phyloP scores from a whole-genome alignment of 768 basidiomycete species.

The Tephrocybe sp. region DNA sequence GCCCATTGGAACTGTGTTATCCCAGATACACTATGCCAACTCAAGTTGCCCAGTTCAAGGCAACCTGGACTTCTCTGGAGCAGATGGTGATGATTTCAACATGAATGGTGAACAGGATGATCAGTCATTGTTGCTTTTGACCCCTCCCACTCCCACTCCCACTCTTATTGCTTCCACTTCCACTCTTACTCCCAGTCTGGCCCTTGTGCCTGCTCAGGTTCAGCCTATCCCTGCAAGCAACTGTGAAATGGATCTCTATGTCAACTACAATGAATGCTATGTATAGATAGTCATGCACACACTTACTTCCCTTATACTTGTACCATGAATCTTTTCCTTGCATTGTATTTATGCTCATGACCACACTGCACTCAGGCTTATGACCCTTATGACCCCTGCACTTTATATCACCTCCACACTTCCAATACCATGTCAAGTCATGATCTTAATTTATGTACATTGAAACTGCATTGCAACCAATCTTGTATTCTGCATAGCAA shows the following conservation, averaged over 20 bases:
- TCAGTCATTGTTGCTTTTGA: background rate
- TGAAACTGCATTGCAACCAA: no score
- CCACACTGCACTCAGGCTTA: background rate
- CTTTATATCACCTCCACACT: background rate
- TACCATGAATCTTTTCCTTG: no score
- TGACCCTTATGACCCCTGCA: background rate
- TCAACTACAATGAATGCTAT: constrained; percentile 13
- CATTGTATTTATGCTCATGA: background rate
- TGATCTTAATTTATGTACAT: no score
- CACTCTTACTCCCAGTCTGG: no score
- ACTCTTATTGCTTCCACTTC: background rate
- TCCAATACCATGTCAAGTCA: background rate
- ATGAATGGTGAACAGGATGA: background rate
- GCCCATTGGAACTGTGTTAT: constrained; percentile 6
- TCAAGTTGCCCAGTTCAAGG: no score
- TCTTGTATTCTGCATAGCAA: no score
- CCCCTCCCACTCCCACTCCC: background rate
- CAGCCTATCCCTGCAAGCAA: background rate
- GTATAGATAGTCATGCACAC: constrained; percentile 1
- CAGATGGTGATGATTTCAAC: background rate
- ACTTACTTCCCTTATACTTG: no score
- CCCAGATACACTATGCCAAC: background rate
- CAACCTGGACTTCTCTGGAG: background rate
- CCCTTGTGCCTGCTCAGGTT: no score
- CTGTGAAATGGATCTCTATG: constrained; percentile 16